phyloP scores from a whole-genome alignment of 2,329 filamentous ascomycete genomes.

The Didymella sp. region DNA sequence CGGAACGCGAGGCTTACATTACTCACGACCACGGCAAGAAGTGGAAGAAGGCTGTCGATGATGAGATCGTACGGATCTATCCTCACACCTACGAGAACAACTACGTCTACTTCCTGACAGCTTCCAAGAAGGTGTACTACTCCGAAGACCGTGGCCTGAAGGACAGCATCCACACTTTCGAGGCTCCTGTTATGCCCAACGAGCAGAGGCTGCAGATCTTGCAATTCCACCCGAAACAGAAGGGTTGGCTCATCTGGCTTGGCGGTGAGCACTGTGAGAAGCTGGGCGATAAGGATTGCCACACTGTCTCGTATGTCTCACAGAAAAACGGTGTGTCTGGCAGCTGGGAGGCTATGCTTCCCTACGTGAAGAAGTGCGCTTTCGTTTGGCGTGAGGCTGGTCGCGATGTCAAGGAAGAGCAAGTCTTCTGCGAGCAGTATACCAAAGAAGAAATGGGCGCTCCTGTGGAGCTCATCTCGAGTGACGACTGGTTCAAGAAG shows the following conservation, averaged over 20 bases:
- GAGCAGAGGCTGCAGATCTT: slow-evolving; percentile 61
- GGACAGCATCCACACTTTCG: slow-evolving; percentile 73
- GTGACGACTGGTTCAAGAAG: slow-evolving; percentile 78
- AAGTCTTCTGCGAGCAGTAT: slow-evolving; percentile 70
- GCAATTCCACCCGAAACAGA: slow-evolving; percentile 80
- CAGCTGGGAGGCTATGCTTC: slow-evolving; percentile 74
- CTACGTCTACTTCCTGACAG: slow-evolving; percentile 83
- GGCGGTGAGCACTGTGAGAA: slow-evolving; percentile 73
- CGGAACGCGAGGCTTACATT: slow-evolving; percentile 70
- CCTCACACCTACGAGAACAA: slow-evolving; percentile 85
- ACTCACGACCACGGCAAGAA: slow-evolving; percentile 87
- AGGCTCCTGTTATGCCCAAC: slow-evolving; percentile 70
- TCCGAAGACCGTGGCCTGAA: slow-evolving; percentile 74
- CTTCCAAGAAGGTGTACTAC: slow-evolving; percentile 73
- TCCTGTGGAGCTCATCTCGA: slow-evolving; percentile 74
- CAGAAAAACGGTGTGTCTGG: slow-evolving; percentile 73
- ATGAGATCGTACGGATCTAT: slow-evolving; percentile 73
- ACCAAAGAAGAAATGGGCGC: slow-evolving; percentile 68
- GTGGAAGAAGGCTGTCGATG: slow-evolving; percentile 77
- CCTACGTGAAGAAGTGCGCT: slow-evolving; percentile 81
- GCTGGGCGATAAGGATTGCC: slow-evolving; percentile 63
- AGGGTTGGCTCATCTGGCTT: slow-evolving; percentile 90
- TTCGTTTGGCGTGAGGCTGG: slow-evolving; percentile 75
- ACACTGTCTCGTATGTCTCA: slow-evolving; percentile 76
- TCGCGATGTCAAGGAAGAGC: slow-evolving; percentile 63